Base-by-base conservation (phyloP, 2,329 filamentous ascomycete species). In the Celoporthe dispersa region DNA sequence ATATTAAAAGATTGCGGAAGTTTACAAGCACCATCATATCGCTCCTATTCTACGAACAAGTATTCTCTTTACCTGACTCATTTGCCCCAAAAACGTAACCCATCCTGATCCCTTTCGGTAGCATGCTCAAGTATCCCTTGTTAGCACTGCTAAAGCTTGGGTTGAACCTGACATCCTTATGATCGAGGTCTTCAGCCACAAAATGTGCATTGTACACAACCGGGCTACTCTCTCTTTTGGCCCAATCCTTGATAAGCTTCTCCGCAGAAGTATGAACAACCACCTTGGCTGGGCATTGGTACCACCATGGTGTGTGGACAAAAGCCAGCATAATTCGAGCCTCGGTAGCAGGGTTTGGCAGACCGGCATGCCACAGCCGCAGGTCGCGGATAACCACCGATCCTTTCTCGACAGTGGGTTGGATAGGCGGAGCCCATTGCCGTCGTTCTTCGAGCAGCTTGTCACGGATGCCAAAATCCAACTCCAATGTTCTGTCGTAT, bases 281-380 rank as follows among this genome's bases (percentile, higher is more conserved):
- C 16, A 73, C 71, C 31, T 66, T 59, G 28, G 25, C 55, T 33
- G 55, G 55, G 2, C 55, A 59, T 7, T 59, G 28, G 62, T 79
- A 80, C 78, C 81, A 84, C 22, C 73, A 73, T 3, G 81, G 77
- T 74, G 82, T 82, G 70, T 79, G 75, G 14, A 81, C 76, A 65
- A 77, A 76, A 35, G 77, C 78, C 12, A 76, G 78, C 84, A 85
- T 85, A 28, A 85, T 80, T 53, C 84, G 76, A 28, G 81, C 79
- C 3, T 81, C 77, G 19, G 79, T 71, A 1, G 79, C 79, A 57
- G 75, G 72, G 75, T 85, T 86, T n/a, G 84, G 82, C 78, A 82
- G 84, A 0, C 84, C 83, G 9, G 82, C 83, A 77, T 86, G 84
- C 83, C 83, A 85, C 41, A 86, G 77, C 4, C 83, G 76, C 64